Conservation (phyloP, 2,329 filamentous ascomycete species). For the Fusarium pseudocircinatum region DNA sequence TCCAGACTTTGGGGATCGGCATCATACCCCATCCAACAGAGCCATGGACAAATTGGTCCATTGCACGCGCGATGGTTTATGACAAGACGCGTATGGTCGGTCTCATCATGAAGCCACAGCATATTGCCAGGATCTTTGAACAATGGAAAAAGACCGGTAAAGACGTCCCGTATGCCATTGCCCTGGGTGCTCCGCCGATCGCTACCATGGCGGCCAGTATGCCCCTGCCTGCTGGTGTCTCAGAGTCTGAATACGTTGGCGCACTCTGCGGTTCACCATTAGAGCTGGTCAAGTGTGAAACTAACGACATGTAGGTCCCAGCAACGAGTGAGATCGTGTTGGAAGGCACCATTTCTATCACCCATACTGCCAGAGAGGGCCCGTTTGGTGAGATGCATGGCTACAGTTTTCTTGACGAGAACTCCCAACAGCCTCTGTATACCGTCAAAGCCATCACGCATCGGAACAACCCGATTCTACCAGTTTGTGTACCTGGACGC, state of each 20-base stretch:
- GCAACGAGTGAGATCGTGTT: background rate
- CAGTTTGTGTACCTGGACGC: background rate
- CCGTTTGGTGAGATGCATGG: background rate
- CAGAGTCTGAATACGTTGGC: background rate
- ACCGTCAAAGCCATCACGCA: background rate
- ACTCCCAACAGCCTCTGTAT: background rate
- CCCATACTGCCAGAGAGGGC: background rate
- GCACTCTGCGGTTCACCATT: background rate
- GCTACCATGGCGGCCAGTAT: background rate
- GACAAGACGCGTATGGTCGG: background rate
- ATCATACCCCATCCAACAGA: background rate
- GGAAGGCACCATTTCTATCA: background rate
- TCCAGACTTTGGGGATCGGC: background rate
- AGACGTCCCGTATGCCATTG: background rate
- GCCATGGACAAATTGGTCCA: background rate
- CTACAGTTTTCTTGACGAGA: background rate
- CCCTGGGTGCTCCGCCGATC: background rate
- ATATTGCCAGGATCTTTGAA: background rate
- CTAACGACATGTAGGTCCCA: background rate
- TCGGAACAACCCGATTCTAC: background rate
- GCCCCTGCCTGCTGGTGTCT: background rate
- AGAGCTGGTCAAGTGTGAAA: background rate
- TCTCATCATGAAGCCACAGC: background rate
- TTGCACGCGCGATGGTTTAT: background rate
- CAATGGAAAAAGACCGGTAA: background rate